These are phyloP conservation scores for Albifimbria verrucaria DNA, from an alignment of 2,329 filamentous ascomycete species.

Conservation along the genomic window DNA sequence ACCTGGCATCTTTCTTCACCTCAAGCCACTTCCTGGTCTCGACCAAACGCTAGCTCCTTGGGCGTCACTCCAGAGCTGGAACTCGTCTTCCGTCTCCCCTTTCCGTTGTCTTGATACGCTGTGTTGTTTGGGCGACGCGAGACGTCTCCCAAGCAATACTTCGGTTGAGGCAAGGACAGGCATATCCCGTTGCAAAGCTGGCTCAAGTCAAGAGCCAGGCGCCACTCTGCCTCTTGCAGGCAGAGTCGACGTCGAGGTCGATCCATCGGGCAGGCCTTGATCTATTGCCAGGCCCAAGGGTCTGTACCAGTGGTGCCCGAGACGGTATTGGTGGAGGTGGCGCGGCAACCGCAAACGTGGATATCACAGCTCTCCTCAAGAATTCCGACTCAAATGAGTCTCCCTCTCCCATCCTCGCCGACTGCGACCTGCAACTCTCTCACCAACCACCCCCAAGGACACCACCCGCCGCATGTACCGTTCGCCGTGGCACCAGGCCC, in stretches of 20 bases:
- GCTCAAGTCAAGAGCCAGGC: conserved; percentile 40
- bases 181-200: conserved; percentile 29
- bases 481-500: conserved; percentile 28
- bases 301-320: conserved; percentile 23
- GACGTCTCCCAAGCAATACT: conserved; percentile 15
- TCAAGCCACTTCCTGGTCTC: neutral
- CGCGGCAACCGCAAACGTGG: conserved; percentile 68
- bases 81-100: neutral
- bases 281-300: conserved; percentile 22
- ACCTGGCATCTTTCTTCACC: neutral
- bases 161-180: neutral
- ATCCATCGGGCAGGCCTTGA: conserved; percentile 23
- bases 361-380: conserved; percentile 90
- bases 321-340: conserved; percentile 21
- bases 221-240: conserved; percentile 38
- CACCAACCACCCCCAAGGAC: conserved; percentile 16
- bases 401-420: conserved; percentile 41
- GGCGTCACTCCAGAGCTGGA: neutral
- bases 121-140: conserved; percentile 11
- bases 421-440: conserved; percentile 19
- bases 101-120: neutral
- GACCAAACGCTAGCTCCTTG: neutral
- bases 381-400: conserved; percentile 71
- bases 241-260: conserved; percentile 32
- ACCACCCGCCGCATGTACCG: conserved; percentile 18